These are phyloP conservation scores for Debaryomyces nepalensis DNA, from an alignment of 1,139 yeast genomes.

Conservation along the genomic window DNA sequence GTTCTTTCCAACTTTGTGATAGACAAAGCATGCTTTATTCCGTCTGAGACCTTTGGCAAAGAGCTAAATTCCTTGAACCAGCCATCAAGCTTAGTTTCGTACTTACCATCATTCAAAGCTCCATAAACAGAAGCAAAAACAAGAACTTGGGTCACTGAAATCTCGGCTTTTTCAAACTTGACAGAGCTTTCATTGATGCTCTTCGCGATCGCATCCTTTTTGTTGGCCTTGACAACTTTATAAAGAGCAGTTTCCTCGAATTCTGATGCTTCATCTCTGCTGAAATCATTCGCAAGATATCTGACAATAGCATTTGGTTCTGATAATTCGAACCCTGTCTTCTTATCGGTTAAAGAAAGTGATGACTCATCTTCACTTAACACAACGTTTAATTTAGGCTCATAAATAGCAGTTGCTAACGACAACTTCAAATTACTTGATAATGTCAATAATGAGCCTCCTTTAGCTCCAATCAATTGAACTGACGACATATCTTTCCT, in stretches of 20 bases:
- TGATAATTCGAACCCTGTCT: slow-evolving; percentile 53
- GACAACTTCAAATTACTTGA: slow-evolving; percentile 65
- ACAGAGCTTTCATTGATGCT: slow-evolving; percentile 18
- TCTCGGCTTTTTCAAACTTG: slow-evolving; percentile 24
- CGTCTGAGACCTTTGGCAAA: slow-evolving; percentile 40
- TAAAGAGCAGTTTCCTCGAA: slow-evolving; percentile 41
- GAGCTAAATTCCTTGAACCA: slow-evolving; percentile 52
- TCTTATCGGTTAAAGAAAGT: slow-evolving; percentile 38
- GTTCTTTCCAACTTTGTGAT: slow-evolving; percentile 49
- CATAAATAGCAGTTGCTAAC: slow-evolving; percentile 51
- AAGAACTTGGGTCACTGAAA: slow-evolving; percentile 49
- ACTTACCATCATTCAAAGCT: slow-evolving; percentile 23
- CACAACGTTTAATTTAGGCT: slow-evolving; percentile 34
- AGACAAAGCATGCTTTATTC: slow-evolving; percentile 41
- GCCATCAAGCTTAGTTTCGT: slow-evolving; percentile 20
- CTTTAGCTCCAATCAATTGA: slow-evolving; percentile 47
- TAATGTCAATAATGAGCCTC: slow-evolving; percentile 43
- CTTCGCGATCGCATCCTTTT: slow-evolving; percentile 26
- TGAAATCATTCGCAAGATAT: slow-evolving; percentile 59
- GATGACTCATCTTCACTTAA: slow-evolving; percentile 40
- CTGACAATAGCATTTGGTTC: slow-evolving; percentile 87
- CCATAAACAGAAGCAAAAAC: slow-evolving; percentile 52
- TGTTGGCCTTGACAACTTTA: slow-evolving; percentile 35
- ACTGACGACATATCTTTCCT: slow-evolving; percentile 21
- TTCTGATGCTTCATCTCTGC: slow-evolving; percentile 25